Evolutionary conservation across 2,329 filamentous ascomycete genomes (phyloP).

Genomic region (Alternaria gaisen): DNA sequence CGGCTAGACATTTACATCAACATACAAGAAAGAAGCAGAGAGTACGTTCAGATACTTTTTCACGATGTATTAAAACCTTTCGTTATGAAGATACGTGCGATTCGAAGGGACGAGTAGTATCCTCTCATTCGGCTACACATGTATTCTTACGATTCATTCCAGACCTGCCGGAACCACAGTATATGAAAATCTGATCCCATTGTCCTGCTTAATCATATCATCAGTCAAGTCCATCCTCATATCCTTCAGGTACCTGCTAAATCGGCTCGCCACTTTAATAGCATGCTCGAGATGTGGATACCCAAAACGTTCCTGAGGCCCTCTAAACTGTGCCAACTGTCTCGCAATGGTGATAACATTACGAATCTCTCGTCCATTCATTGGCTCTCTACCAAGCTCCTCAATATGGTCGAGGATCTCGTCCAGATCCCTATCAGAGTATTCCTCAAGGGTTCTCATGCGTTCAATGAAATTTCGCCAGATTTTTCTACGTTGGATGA

Average conservation of each 20-base stretch:
- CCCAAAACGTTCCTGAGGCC: rapidly evolving
- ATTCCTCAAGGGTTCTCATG: not conserved
- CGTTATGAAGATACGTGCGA: too few species aligned
- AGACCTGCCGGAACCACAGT: too few species aligned
- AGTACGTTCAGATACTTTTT: too few species aligned
- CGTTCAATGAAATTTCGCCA: not conserved
- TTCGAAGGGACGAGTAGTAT: too few species aligned
- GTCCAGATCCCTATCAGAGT: rapidly evolving
- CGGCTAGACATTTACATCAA: not conserved
- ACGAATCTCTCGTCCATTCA: not conserved
- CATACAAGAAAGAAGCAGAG: not conserved
- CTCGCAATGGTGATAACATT: not conserved
- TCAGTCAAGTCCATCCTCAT: not conserved
- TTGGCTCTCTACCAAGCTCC: rapidly evolving
- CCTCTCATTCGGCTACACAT: too few species aligned
- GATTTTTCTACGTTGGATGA: not conserved
- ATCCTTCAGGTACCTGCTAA: not conserved
- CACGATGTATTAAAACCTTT: too few species aligned
- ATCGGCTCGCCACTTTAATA: rapidly evolving
- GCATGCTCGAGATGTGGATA: not conserved
- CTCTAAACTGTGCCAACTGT: rapidly evolving
- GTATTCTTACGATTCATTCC: too few species aligned
- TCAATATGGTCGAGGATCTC: not conserved
- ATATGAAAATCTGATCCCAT: not conserved
- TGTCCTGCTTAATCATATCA: not conserved